Evolutionary conservation across 106 monocot species (phyloP).

Genomic region (Hemerocallis citrina): DNA sequence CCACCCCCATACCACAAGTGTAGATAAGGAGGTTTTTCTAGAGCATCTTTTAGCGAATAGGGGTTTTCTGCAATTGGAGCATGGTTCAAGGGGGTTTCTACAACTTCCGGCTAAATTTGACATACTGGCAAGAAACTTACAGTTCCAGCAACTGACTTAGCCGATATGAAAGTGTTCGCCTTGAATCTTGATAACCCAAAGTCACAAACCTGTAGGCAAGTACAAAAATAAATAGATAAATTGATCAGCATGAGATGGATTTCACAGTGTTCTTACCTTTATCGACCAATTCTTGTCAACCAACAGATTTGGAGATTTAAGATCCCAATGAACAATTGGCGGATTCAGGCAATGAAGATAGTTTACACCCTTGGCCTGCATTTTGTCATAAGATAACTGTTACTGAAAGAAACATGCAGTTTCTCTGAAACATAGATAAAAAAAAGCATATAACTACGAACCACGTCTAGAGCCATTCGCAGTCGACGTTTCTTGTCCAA

Average conservation of each 20-base stretch:
- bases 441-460: slow-evolving; percentile 12
- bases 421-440: background rate
- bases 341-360: slow-evolving; percentile 84
- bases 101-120: too few relatives aligned
- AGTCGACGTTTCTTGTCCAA: slow-evolving; percentile 52
- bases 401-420: background rate
- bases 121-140: slow-evolving; percentile 27
- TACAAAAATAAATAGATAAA: background rate
- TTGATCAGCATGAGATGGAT: background rate
- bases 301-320: slow-evolving; percentile 79
- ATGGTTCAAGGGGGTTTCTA: too few relatives aligned
- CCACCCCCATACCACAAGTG: too few relatives aligned
- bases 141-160: slow-evolving; percentile 75
- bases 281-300: slow-evolving; percentile 84
- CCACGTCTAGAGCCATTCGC: slow-evolving; percentile 81
- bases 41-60: too few relatives aligned
- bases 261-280: slow-evolving; percentile 39
- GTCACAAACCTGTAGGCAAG: slow-evolving; percentile 54
- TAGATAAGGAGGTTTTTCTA: too few relatives aligned
- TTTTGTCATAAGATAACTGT: background rate
- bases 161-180: slow-evolving; percentile 73
- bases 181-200: slow-evolving; percentile 86
- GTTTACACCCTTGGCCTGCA: slow-evolving; percentile 74
- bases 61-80: too few relatives aligned
- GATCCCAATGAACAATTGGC: slow-evolving; percentile 76